Base-by-base conservation (phyloP, 148 eudicot species). In the Chenopodium suecicum region DNA sequence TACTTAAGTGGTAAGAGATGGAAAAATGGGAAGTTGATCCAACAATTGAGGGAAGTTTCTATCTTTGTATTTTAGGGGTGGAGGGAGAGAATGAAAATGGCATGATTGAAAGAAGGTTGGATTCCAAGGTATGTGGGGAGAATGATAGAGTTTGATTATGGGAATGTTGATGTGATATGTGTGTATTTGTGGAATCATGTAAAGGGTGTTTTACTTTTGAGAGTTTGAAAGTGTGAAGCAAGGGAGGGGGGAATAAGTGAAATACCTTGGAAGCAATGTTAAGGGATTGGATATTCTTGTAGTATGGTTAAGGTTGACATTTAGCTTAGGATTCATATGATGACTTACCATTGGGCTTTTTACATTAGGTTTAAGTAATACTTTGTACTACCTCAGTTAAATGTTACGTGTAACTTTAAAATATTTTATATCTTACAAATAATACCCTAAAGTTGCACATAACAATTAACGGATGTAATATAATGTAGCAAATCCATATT, bases 201-300 rank as follows among this genome's bases (percentile, higher is more conserved):
- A 44, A 73, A 31, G 64, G 52, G 76, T 7, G 58, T 37, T 41
- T 52, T 34, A 1, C 48, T 48, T 69, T 34, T 69, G n/a, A 44
- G 27, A 62, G 29, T 76, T 3, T 58, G 62, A 72, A 76, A 27
- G 81, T 73, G 72, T 81, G 65, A 77, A 77, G 81, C 70, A 70
- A 77, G 32, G 71, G 75, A 82, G 62, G 72, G 20, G n/a, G n/a
- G 3, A 54, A 63, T 1, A 29, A 62, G 73, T 60, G 20, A 48
- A 50, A 74, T 80, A 70, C 46, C 82, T 83, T 83, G 70, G 69
- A 79, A 79, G 82, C 27, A 22, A 83, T 54, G 82, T 56, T 54
- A 69, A 79, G 44, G 70, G 71, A 48, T 50, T 27, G 25, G 17
- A 74, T 11, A 79, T 74, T 74, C 54, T 70, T 63, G 22, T 37